Percentiles rank a stretch among this genome's conserved stretches.
Evolutionary conservation across 768 basidiomycete species (phyloP).

Genomic region (Termitomyces sp.): DNA sequence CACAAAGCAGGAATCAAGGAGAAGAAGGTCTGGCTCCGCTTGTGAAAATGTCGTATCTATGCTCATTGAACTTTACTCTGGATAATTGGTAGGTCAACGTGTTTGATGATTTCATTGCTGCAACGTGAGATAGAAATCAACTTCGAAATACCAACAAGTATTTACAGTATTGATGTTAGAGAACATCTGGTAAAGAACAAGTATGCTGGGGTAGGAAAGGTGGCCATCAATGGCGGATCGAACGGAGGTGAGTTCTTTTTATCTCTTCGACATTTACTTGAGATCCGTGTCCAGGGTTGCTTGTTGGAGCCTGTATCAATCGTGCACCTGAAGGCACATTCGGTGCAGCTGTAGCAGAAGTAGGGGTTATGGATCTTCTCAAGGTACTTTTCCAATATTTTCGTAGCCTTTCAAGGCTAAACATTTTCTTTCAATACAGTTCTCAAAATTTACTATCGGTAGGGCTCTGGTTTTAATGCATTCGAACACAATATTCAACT

Average conservation of each 20-base stretch:
- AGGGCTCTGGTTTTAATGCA: slow-evolving; percentile 6
- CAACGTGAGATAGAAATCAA: slow-evolving; percentile 45
- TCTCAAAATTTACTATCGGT: slow-evolving; percentile 75
- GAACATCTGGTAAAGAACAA: slow-evolving; percentile 70
- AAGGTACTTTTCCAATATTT: slow-evolving; percentile 39
- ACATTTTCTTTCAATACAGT: slow-evolving; percentile 29
- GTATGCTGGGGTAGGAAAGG: slow-evolving; percentile 61
- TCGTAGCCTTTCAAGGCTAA: not conserved
- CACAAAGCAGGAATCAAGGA: slow-evolving; percentile 67
- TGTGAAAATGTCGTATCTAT: not conserved
- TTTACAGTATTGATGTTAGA: slow-evolving; percentile 23
- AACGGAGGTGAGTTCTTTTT: slow-evolving; percentile 59
- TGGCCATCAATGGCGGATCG: slow-evolving; percentile 74
- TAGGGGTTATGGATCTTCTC: slow-evolving; percentile 75
- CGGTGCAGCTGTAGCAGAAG: slow-evolving; percentile 76
- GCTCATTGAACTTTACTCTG: slow-evolving; percentile 3
- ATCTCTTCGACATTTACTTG: not conserved
- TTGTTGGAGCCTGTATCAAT: slow-evolving; percentile 82
- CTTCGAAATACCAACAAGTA: not conserved
- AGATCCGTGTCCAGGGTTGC: slow-evolving; percentile 41
- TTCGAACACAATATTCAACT: slow-evolving; percentile 5
- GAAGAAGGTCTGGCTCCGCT: slow-evolving; percentile 45
- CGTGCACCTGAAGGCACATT: slow-evolving; percentile 70
- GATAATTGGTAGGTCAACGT: slow-evolving; percentile 47
- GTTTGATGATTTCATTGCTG: slow-evolving; percentile 81